Percentiles rank a stretch among this genome's conserved stretches.
phyloP scores from a whole-genome alignment of 2,329 filamentous ascomycete genomes.

The Simplicillium sp. region DNA sequence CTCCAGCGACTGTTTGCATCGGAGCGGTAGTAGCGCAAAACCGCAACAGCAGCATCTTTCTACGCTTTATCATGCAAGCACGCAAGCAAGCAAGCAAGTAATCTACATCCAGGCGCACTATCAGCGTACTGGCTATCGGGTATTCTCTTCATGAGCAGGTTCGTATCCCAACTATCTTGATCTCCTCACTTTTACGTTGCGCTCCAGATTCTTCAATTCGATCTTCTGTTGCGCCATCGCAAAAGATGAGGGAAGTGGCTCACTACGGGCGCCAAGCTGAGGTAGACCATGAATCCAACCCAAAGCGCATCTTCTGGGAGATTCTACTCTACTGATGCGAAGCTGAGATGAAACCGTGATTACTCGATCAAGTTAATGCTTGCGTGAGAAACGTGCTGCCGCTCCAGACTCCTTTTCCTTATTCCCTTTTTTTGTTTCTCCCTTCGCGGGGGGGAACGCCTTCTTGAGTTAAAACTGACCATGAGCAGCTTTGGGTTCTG shows the following conservation, averaged over 20 bases:
- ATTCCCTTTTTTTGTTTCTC: conserved; percentile 10
- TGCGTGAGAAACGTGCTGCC: conserved; percentile 97
- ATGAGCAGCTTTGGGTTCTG: conserved; percentile 65
- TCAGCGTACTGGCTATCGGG: too few relatives aligned
- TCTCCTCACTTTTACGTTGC: conserved; percentile 21
- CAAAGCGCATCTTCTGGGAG: conserved; percentile 4
- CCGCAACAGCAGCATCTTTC: conserved; percentile 1
- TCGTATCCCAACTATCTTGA: conserved; percentile 26
- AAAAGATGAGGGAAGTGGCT: conserved; percentile 42
- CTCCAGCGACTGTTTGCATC: conserved; percentile 26
- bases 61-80: not conserved
- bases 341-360: conserved; percentile 94
- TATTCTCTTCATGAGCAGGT: conserved; percentile 22
- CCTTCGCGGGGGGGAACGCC: not conserved
- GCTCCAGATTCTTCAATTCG: conserved; percentile 1
- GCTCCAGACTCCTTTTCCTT: conserved; percentile 43
- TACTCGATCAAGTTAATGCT: conserved; percentile 99
- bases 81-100: too few relatives aligned
- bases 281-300: conserved; percentile 43
- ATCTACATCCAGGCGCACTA: not conserved
- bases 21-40: conserved; percentile 52
- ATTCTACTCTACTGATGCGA: conserved; percentile 36
- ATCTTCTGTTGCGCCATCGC: not conserved
- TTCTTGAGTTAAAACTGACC: conserved; percentile 27
- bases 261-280: conserved; percentile 79